These are phyloP conservation scores for Cystofilobasidium ferigula DNA, from an alignment of 768 basidiomycete genomes.

Conservation along the genomic window DNA sequence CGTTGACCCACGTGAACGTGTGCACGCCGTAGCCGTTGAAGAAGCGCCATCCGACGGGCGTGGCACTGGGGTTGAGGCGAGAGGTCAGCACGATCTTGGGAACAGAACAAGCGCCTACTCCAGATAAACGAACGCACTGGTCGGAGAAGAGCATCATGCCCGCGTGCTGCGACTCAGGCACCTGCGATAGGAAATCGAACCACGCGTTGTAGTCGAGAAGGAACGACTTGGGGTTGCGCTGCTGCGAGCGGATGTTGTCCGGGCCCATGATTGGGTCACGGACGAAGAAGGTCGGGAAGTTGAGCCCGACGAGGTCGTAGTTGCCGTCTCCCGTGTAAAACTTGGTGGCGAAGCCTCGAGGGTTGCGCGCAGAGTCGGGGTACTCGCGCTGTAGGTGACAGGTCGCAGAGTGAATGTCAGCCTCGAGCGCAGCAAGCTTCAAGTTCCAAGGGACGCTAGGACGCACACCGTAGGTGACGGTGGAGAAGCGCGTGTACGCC, in stretches of 20 bases:
- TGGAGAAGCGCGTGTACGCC: conserved; percentile 32
- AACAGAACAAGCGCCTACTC: too few species aligned
- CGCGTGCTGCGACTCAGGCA: conserved; percentile 34
- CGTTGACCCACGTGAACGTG: conserved; percentile 33
- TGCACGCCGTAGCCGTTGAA: conserved; percentile 32
- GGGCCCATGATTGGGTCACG: conserved; percentile 32
- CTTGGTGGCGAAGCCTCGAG: conserved; percentile 29
- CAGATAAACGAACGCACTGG: conserved; percentile 22
- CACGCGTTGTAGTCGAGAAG: conserved; percentile 35
- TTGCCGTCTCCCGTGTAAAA: conserved; percentile 30
- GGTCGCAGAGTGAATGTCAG: too few species aligned
- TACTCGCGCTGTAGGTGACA: conserved; percentile 27
- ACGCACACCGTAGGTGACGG: conserved; percentile 34
- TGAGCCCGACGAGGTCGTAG: conserved; percentile 29
- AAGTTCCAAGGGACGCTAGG: neutral
- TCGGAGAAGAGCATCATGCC: conserved; percentile 35
- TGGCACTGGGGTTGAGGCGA: conserved; percentile 20
- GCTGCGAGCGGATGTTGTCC: conserved; percentile 34
- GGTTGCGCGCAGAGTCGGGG: conserved; percentile 30
- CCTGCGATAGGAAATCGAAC: conserved; percentile 36
- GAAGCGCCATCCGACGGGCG: conserved; percentile 31
- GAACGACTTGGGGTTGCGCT: conserved; percentile 36
- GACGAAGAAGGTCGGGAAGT: conserved; percentile 32
- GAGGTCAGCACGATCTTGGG: too few species aligned
- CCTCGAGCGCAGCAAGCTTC: neutral